phyloP scores from a whole-genome alignment of 2,329 filamentous ascomycete genomes.

The Colletotrichum cordylinicola region DNA sequence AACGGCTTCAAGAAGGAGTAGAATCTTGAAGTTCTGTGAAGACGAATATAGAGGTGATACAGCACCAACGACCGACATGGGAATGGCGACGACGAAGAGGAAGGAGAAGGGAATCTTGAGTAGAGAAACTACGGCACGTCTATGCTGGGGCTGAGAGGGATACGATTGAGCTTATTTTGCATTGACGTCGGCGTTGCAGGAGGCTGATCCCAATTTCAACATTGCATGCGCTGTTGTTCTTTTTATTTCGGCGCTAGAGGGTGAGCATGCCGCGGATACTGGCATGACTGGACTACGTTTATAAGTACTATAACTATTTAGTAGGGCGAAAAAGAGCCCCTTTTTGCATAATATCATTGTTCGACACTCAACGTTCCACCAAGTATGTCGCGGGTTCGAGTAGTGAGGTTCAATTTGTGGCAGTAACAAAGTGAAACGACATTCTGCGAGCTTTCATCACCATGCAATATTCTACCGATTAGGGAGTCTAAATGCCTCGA shows the following conservation, averaged over 20 bases:
- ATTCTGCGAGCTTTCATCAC: neutral
- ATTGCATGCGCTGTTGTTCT: slow-evolving; percentile 17
- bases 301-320: slow-evolving; percentile 2
- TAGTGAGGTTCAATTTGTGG: neutral
- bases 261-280: slow-evolving; percentile 1
- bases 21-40: neutral
- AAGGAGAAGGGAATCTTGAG: neutral
- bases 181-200: slow-evolving; percentile 21
- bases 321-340: neutral
- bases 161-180: slow-evolving; percentile 11
- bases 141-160: neutral
- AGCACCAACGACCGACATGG: neutral
- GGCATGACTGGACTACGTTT: neutral
- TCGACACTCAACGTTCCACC: neutral
- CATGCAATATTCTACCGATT: too few species aligned
- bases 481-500: neutral
- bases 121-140: neutral
- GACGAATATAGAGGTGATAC: neutral
- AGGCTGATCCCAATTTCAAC: slow-evolving; percentile 22
- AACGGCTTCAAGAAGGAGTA: slow-evolving; percentile 34
- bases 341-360: slow-evolving; percentile 8
- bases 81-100: neutral
- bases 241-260: slow-evolving; percentile 4
- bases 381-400: neutral
- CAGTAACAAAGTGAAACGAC: neutral